phyloP scores from a whole-genome alignment of 768 basidiomycete genomes.

The Brasilioporus rufonigricans region DNA sequence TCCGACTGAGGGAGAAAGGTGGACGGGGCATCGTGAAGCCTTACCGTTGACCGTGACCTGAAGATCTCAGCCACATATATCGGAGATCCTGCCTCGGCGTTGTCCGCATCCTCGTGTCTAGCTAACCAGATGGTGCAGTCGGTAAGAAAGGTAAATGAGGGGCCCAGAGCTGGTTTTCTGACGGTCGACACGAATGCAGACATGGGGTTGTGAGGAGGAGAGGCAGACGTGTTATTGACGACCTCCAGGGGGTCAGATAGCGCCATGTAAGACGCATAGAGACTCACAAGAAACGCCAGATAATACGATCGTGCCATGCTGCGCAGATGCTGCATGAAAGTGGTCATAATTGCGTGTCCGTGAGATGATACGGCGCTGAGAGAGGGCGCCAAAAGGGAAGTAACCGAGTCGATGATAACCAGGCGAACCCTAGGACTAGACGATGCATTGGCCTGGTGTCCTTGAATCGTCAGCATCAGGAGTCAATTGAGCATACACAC shows the following conservation, averaged over 20 bases:
- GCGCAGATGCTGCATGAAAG: constrained; percentile 66
- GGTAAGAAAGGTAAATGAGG: constrained; percentile 69
- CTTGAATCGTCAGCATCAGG: constrained; percentile 2
- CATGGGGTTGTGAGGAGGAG: constrained; percentile 30
- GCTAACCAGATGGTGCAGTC: constrained; percentile 76
- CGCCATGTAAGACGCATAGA: not conserved
- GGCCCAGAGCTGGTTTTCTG: constrained; percentile 71
- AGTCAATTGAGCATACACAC: constrained; percentile 19
- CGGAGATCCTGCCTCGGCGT: constrained; percentile 17
- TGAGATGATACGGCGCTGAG: constrained; percentile 67
- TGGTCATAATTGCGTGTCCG: constrained; percentile 73
- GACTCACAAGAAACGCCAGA: constrained; percentile 54
- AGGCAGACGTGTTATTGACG: constrained; percentile 52
- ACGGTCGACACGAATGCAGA: constrained; percentile 36
- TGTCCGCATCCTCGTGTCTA: constrained; percentile 13
- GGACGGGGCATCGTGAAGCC: not conserved
- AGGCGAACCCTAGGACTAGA: constrained; percentile 33
- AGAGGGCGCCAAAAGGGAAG: constrained; percentile 59
- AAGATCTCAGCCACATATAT: constrained; percentile 41
- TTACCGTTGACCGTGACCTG: constrained; percentile 43
- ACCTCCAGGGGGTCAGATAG: constrained; percentile 40
- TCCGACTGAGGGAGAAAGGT: not conserved
- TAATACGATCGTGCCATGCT: constrained; percentile 42
- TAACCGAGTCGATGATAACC: constrained; percentile 65
- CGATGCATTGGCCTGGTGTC: constrained; percentile 9